A percentile compares a stretch with the other conserved stretches of the same genome.
phyloP scores from a whole-genome alignment of 495 filamentous ascomycete genomes.

The Lophiostoma macrostomum region DNA sequence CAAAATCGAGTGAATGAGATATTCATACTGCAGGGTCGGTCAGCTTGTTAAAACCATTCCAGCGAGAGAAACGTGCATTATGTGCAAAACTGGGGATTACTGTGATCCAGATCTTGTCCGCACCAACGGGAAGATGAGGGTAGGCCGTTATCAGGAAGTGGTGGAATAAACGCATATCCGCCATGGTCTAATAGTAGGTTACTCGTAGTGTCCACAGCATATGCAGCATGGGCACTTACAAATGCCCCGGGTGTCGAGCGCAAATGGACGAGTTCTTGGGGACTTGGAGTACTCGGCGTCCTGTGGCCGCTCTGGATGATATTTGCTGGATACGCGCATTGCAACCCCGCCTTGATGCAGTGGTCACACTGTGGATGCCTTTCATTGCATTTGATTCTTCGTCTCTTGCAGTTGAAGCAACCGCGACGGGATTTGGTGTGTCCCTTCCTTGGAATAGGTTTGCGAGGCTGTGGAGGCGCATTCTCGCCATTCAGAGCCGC shows the following conservation, averaged over 20 bases:
- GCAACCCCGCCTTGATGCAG: slow-evolving; percentile 55
- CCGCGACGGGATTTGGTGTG: slow-evolving; percentile 63
- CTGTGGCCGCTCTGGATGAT: slow-evolving; percentile 31
- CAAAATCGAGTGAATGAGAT: slow-evolving; percentile 36
- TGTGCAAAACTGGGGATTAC: slow-evolving; percentile 55
- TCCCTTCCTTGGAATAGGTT: slow-evolving; percentile 35
- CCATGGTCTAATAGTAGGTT: slow-evolving; percentile 24
- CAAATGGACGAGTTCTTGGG: slow-evolving; percentile 25
- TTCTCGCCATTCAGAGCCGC: slow-evolving; percentile 8
- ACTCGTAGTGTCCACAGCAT: neutral
- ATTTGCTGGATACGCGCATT: slow-evolving; percentile 55
- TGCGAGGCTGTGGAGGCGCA: slow-evolving; percentile 24
- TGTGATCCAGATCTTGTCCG: slow-evolving; percentile 57
- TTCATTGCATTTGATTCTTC: slow-evolving; percentile 65
- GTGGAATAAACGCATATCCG: slow-evolving; percentile 54
- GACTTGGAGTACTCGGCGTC: slow-evolving; percentile 9
- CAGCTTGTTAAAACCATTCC: neutral
- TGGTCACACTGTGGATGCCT: slow-evolving; percentile 56
- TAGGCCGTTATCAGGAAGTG: slow-evolving; percentile 57
- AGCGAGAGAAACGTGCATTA: slow-evolving; percentile 46
- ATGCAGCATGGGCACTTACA: slow-evolving; percentile 11
- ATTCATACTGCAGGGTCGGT: slow-evolving; percentile 32
- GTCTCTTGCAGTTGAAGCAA: slow-evolving; percentile 63
- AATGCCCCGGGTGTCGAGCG: slow-evolving; percentile 29
- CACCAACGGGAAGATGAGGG: slow-evolving; percentile 59